Percentiles rank a stretch among this genome's conserved stretches.
Conservation (phyloP, 2,329 filamentous ascomycete genomes). For the Penicillium psychrosexuale region DNA sequence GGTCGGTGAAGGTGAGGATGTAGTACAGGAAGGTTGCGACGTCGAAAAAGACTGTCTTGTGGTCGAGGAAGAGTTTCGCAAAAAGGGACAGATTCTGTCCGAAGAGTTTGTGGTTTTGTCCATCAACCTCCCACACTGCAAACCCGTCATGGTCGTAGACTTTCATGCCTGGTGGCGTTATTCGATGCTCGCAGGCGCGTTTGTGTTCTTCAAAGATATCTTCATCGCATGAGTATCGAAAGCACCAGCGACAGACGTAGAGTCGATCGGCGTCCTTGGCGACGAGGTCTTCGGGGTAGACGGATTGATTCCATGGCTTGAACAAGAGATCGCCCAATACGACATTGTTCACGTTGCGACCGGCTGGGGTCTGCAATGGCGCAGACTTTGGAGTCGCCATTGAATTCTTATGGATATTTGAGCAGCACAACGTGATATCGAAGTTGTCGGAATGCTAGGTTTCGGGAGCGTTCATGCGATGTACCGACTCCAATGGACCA, state of each 20-base stretch:
- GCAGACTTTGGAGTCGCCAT: conserved; percentile 32
- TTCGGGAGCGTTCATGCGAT: conserved; percentile 13
- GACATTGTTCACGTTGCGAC: conserved; percentile 82
- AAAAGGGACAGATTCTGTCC: conserved; percentile 95
- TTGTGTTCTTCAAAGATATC: conserved; percentile 38
- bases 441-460: conserved; percentile 8
- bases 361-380: conserved; percentile 40
- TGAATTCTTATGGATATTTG: conserved; percentile 7
- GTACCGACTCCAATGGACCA: conserved; percentile 9
- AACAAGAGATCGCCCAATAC: conserved; percentile 81
- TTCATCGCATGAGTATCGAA: conserved; percentile 70
- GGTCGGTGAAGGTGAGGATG: conserved; percentile 72
- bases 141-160: conserved; percentile 78
- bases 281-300: conserved; percentile 71
- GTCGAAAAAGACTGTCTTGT: conserved; percentile 98
- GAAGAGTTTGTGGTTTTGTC: conserved; percentile 81
- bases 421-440: background rate
- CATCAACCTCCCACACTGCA: conserved; percentile 89
- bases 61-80: conserved; percentile 95
- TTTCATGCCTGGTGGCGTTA: conserved; percentile 63
- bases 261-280: conserved; percentile 56
- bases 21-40: conserved; percentile 94
- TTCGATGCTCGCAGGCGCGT: conserved; percentile 53
- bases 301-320: conserved; percentile 88
- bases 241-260: conserved; percentile 89